These are phyloP conservation scores for Adansonia rubrostipa DNA, from an alignment of 441 rosid genomes.

Conservation along the genomic window DNA sequence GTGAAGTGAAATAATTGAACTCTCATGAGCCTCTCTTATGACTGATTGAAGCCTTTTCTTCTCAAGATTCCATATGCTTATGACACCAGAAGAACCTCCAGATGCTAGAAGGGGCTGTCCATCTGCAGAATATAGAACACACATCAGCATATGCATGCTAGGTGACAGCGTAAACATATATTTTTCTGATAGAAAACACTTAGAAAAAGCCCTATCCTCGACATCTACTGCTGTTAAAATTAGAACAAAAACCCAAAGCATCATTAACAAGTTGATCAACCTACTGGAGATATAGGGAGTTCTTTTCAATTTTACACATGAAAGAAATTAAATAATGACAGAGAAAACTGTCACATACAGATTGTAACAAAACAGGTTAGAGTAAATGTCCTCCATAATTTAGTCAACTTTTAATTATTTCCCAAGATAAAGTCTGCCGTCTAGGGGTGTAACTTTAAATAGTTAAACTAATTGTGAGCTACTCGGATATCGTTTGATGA, in stretches of 20 bases:
- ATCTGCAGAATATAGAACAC: conserved; percentile 50
- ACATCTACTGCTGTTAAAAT: background rate
- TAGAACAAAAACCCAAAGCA: background rate
- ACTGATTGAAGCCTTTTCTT: conserved; percentile 89
- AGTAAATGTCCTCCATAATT: background rate
- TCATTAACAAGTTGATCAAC: conserved; percentile 4
- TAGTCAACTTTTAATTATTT: background rate
- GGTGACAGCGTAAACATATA: background rate
- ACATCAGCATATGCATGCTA: conserved; percentile 7
- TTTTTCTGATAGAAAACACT: background rate
- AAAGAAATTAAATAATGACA: background rate
- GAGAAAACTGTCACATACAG: background rate
- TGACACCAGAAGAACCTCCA: conserved; percentile 93
- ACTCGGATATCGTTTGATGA: background rate
- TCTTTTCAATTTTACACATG: background rate
- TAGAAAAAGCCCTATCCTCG: background rate
- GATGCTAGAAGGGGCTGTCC: conserved; percentile 95
- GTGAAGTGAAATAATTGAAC: conserved; percentile 74
- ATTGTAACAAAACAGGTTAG: background rate
- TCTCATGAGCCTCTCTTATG: conserved; percentile 93
- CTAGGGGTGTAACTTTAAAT: background rate
- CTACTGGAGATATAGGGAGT: background rate
- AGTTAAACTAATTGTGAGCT: background rate
- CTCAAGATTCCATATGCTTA: conserved; percentile 97
- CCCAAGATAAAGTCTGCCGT: background rate